Evolutionary conservation across 441 rosid genomes (phyloP), one percentile per base, ranked within the genome.

Genomic region (Gossypium laxum): DNA sequence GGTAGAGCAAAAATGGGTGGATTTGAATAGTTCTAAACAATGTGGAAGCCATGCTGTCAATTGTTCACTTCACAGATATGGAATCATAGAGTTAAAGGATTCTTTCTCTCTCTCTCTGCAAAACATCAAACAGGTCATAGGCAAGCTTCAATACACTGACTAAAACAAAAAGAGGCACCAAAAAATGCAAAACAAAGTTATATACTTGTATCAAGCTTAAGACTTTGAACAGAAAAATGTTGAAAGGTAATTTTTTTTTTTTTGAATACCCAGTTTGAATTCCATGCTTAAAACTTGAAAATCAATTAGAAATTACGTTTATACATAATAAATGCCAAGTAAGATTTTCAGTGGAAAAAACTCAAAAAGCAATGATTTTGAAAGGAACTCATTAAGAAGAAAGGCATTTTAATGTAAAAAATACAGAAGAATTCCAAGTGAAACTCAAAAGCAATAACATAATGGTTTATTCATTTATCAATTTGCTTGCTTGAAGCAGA

Each of bases 31-130:
- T 82, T 77, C 83, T 86, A 7, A 85, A 74, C 64, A 91, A 72
- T 57, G 82, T 61, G 45, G 82, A 91, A 69, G 91, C 88, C 98
- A 91, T 92, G 1, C 57, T 69, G 28, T 64, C 14, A 10, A 28
- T 45, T 67, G 38, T 14, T 22, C 21, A 72, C 15, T 48, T 71
- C 70, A 34, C 41, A 59, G 68, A 41, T 71, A 17, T 18, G 60
- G 34, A 17, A 78, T 55, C 76, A 63, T 17, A 57, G 28, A 81
- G 32, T 41, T 50, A 59, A 48, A 64, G 19, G 4, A 22, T 5
- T 65, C 55, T 43, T 32, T 47, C 28, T 19, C 62, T 58, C 3
- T 56, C 55, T 21, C 62, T 52, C 78, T 70, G 82, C 81, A 75
- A 75, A 80, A 65, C 72, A 81, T 74, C 81, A 77, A 82, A 79